Percentiles rank a stretch among this genome's conserved stretches.
Conservation (phyloP, 495 filamentous ascomycete genomes). For the Margaritispora aquatica region DNA sequence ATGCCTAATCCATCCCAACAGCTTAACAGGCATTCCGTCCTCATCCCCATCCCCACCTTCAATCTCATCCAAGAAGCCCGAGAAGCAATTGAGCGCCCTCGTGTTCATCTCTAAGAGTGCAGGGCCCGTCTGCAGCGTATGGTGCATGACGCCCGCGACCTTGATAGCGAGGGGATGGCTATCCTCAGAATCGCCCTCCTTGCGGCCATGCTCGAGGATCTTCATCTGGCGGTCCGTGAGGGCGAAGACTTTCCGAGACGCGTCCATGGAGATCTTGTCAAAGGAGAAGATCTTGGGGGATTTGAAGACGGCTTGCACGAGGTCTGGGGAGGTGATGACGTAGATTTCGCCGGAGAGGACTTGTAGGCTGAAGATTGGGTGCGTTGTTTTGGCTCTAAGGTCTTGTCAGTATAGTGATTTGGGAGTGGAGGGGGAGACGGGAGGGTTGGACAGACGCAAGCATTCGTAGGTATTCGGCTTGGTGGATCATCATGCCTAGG, state of each 20-base stretch:
- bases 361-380: slow-evolving; percentile 9
- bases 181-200: background rate
- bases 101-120: slow-evolving; percentile 16
- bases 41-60: background rate
- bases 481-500: slow-evolving; percentile 20
- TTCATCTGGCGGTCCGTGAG: background rate
- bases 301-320: slow-evolving; percentile 22
- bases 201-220: background rate
- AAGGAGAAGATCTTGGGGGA: slow-evolving; percentile 24
- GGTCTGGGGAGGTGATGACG: slow-evolving; percentile 22
- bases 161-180: background rate
- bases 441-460: slow-evolving; percentile 10
- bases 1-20: slow-evolving; percentile 28
- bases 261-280: slow-evolving; percentile 16
- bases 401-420: too few species aligned
- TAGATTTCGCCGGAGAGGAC: slow-evolving; percentile 19
- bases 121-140: slow-evolving; percentile 3
- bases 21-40: slow-evolving; percentile 7
- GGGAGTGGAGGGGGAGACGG: background rate
- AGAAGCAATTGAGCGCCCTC: slow-evolving; percentile 15
- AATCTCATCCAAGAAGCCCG: slow-evolving; percentile 13
- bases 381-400: too few species aligned
- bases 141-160: background rate
- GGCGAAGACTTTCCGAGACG: slow-evolving; percentile 5
- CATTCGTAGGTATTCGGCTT: slow-evolving; percentile 20